Evolutionary conservation across 2,329 filamentous ascomycete genomes (phyloP), one percentile per base, ranked within the genome.

Genomic region (Whalleya microplaca): DNA sequence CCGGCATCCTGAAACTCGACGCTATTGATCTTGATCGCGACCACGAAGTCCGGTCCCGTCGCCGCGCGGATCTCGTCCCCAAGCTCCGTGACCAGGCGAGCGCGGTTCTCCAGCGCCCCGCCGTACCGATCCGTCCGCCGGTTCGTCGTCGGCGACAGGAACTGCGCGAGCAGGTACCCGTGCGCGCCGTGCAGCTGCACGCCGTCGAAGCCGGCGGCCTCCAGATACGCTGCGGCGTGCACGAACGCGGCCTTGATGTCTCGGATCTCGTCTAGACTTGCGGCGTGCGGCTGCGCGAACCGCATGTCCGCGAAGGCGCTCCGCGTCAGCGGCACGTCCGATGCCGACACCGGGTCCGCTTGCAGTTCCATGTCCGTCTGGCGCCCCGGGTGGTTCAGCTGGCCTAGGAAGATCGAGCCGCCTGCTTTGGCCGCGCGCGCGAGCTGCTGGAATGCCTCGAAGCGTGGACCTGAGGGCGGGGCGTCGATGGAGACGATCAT

Each of bases 331-430:
- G 79, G 76, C 21, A 82, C 73, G 55, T 78, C 80, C 16, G 76
- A 80, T 1, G 82, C 81, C 2, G 76, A 79, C 27, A 84, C 72
- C 0, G 82, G 80, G 61, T 81, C 64, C 56, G 73, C 69, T 56
- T 84, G 77, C 41, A 84, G 74, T 2, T n/a, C n/a, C n/a, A n/a
- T n/a, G n/a, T n/a, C n/a, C n/a, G n/a, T n/a, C n/a, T 85, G 82
- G 0, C 83, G 75, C 12, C 84, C 84, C 0, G 84, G 82, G 66
- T 87, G 84, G 55, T 74, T 78, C 53, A 86, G 77, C 64, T 87
- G 84, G 1, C 71, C 82, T 16, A 86, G 72, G 47, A 85, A 75
- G 41, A 86, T 70, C 50, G 72, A 76, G 3, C 83, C 84, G 21
- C 83, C 72, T 42, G 74, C 75, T 68, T 84, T 85, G 3, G 74